Base-by-base conservation (phyloP, 106 monocot species). In the Dioscorea zingiberensis region DNA sequence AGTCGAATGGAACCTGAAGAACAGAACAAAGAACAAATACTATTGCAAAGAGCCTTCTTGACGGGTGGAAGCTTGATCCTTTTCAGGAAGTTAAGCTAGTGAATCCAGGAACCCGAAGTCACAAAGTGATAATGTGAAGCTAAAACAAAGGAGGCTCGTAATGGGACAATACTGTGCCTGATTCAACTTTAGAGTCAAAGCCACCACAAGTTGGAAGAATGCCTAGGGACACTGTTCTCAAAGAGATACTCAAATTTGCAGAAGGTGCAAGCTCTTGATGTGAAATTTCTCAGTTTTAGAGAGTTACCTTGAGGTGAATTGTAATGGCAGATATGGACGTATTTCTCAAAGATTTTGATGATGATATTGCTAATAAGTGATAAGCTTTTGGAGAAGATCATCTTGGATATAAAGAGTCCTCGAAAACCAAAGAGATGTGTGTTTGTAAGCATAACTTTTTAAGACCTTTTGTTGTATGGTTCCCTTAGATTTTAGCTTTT, bases 231-330 rank as follows among this genome's bases (percentile, higher is more conserved):
- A 78, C 85, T 49, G 89, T 89, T 66, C 74, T 93, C n/a, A 93
- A n/a, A n/a, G n/a, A 93, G 68, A 86, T 93, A 48, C 64, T 93
- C 54, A 76, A n/a, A n/a, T n/a, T n/a, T 93, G 83, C 93, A 93
- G 74, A 93, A 93, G 49, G 86, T 93, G 16, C 89, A 84, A 23
- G 67, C 76, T 22, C 76, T 93, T 64, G 93, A 89, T 81, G 59
- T 89, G 69, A 89, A n/a, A 83, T 59, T 86, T 93, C 54, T 73
- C 93, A 30, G 76, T 93, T 64, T 70, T 93, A 73, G 89, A 93
- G 72, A 56, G 84, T 27, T 93, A 93, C 54, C 63, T 93, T 21
- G 89, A 89, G 47, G n/a, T n/a, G 86, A 93, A 59, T 47, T 93
- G 71, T n/a, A 93, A 93, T 49, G 76, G 44, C 53, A 80, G 89